These are phyloP conservation scores for Cyberlindnera misumaiensis DNA, from an alignment of 805 yeast genomes.

Conservation along the genomic window DNA sequence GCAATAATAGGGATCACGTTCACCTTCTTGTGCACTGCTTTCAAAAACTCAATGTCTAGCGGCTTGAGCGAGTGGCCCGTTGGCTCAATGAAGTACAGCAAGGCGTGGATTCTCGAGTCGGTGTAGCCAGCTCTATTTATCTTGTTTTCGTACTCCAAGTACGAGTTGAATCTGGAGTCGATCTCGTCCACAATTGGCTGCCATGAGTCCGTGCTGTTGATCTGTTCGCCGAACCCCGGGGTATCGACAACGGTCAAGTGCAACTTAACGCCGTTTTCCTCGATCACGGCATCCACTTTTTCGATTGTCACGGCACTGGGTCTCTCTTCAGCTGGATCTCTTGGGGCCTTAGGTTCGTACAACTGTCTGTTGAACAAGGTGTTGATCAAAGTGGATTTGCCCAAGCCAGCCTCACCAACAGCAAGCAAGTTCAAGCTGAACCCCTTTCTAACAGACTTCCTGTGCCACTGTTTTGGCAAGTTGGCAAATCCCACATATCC, in stretches of 20 bases:
- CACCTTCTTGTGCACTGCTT: slow-evolving; percentile 80
- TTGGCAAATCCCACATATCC: slow-evolving; percentile 97
- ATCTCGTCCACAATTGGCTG: slow-evolving; percentile 88
- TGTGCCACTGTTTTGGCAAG: slow-evolving; percentile 97
- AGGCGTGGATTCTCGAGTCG: slow-evolving; percentile 89
- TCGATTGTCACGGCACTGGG: slow-evolving; percentile 48
- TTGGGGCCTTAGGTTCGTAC: slow-evolving; percentile 35
- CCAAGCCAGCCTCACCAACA: slow-evolving; percentile 88
- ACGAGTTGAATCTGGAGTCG: slow-evolving; percentile 77
- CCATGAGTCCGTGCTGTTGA: slow-evolving; percentile 79
- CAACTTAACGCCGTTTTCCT: slow-evolving; percentile 89
- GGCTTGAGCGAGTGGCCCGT: slow-evolving; percentile 91
- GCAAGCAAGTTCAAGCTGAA: slow-evolving; percentile 84
- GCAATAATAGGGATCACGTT: slow-evolving; percentile 93
- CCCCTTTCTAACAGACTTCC: slow-evolving; percentile 85
- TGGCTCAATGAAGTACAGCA: slow-evolving; percentile 91
- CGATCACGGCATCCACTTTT: slow-evolving; percentile 63
- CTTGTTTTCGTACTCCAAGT: slow-evolving; percentile 84
- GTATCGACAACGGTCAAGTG: slow-evolving; percentile 80
- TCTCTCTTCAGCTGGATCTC: slow-evolving; percentile 37
- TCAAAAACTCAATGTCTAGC: slow-evolving; percentile 83
- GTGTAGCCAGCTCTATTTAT: slow-evolving; percentile 61
- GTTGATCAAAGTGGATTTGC: slow-evolving; percentile 87
- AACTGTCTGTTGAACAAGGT: slow-evolving; percentile 74
- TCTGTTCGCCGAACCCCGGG: slow-evolving; percentile 90